Evolutionary conservation across 2,329 filamentous ascomycete genomes (phyloP).

Genomic region (Monosporascus sp.): DNA sequence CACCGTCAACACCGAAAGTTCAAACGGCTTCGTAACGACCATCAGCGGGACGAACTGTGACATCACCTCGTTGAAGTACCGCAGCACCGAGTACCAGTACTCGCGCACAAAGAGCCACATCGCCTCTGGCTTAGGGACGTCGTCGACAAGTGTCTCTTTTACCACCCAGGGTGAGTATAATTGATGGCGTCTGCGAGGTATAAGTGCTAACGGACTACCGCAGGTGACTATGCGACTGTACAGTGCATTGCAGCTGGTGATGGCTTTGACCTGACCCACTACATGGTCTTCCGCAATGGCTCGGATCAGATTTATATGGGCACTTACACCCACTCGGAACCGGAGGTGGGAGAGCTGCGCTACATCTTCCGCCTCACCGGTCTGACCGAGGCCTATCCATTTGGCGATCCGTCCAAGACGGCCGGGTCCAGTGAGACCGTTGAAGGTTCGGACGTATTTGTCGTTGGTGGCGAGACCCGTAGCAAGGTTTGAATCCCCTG

Average conservation of each 20-base stretch:
- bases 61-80: slow-evolving; percentile 47
- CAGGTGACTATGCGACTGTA: slow-evolving; percentile 46
- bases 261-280: slow-evolving; percentile 42
- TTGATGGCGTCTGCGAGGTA: slow-evolving; percentile 23
- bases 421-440: slow-evolving; percentile 36
- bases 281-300: slow-evolving; percentile 45
- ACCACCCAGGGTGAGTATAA: slow-evolving; percentile 18
- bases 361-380: slow-evolving; percentile 38
- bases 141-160: slow-evolving; percentile 37
- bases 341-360: slow-evolving; percentile 44
- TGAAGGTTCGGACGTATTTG: slow-evolving; percentile 43
- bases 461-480: slow-evolving; percentile 49
- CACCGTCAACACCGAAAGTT: slow-evolving; percentile 21
- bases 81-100: slow-evolving; percentile 47
- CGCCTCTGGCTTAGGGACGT: slow-evolving; percentile 43
- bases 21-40: slow-evolving; percentile 21
- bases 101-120: slow-evolving; percentile 43
- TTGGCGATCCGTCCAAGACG: slow-evolving; percentile 42
- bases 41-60: slow-evolving; percentile 39
- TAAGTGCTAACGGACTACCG: slow-evolving; percentile 38
- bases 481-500: slow-evolving; percentile 38
- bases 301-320: slow-evolving; percentile 46
- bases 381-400: slow-evolving; percentile 34
- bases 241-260: slow-evolving; percentile 45
- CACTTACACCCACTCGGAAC: slow-evolving; percentile 45